Evolutionary conservation across 2,329 filamentous ascomycete species (phyloP).

Genomic region (Nigrograna mackinnonii): DNA sequence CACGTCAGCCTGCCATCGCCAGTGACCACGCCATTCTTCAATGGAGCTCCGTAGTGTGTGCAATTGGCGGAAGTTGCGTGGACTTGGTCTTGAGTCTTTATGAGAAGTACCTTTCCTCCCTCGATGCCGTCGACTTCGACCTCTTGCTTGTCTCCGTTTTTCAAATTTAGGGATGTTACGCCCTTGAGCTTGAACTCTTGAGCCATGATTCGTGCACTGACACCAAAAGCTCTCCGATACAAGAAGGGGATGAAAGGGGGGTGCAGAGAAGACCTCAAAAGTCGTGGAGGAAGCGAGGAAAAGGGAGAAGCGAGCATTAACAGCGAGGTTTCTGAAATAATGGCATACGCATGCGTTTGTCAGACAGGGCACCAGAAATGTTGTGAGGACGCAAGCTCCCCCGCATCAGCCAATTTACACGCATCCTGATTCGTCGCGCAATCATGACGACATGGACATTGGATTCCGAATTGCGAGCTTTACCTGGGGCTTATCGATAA

Average conservation of each 20-base stretch:
- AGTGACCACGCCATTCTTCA: constrained; percentile 83
- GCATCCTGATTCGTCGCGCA: constrained; percentile 3
- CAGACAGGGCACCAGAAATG: no score
- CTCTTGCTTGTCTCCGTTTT: constrained; percentile 83
- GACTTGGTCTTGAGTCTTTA: constrained; percentile 75
- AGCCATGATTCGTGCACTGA: constrained; percentile 43
- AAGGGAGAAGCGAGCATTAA: no score
- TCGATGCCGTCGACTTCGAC: constrained; percentile 89
- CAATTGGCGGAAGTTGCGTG: constrained; percentile 85
- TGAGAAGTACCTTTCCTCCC: constrained; percentile 80
- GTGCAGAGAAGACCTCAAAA: no score
- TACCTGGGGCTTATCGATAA: no score
- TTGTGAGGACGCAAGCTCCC: no score
- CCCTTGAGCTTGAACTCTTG: constrained; percentile 69
- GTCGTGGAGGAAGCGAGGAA: no score
- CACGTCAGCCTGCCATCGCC: constrained; percentile 84
- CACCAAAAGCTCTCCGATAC: no score
- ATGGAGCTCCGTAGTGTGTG: constrained; percentile 87
- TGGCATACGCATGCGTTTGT: no score
- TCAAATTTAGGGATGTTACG: constrained; percentile 72
- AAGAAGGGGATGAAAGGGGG: no score
- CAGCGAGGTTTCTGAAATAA: no score
- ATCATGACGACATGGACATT: constrained; percentile 5
- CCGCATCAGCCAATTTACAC: constrained; percentile 3
- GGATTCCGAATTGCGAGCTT: no score